These are phyloP conservation scores for Borealophlyctis nickersoniae DNA, from an alignment of 192 early-diverging fungal species.

Conservation along the genomic window DNA sequence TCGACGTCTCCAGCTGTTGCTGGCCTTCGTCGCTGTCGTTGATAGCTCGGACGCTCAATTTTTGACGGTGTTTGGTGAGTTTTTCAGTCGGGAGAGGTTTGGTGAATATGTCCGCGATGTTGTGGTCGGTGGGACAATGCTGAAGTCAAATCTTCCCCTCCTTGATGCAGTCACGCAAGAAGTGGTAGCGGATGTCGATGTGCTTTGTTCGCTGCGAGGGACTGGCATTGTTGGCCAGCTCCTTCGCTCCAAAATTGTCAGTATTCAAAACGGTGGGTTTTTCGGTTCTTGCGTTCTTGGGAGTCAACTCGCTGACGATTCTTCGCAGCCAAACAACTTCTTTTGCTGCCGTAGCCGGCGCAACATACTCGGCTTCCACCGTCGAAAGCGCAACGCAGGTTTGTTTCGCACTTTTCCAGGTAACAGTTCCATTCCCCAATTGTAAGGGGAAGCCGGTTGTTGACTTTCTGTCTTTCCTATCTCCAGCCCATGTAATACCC, in stretches of 20 bases:
- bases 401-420: constrained; percentile 20
- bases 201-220: constrained; percentile 36
- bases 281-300: too few relatives aligned
- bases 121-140: constrained; percentile 17
- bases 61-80: too few relatives aligned
- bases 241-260: constrained; percentile 16
- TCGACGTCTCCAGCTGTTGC: too few relatives aligned
- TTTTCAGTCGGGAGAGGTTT: constrained; percentile 30
- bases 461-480: constrained; percentile 25
- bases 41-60: too few relatives aligned
- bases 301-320: too few relatives aligned
- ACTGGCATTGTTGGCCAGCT: constrained; percentile 19
- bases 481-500: constrained; percentile 38
- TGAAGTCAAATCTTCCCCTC: constrained; percentile 12
- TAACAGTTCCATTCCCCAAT: constrained; percentile 11
- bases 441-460: constrained; percentile 34
- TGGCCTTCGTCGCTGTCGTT: too few relatives aligned
- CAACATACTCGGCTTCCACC: constrained; percentile 27
- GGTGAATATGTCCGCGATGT: constrained; percentile 34
- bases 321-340: constrained; percentile 14
- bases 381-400: constrained; percentile 19
- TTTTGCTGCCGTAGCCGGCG: constrained; percentile 9
- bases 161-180: constrained; percentile 30
- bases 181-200: constrained; percentile 32
- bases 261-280: too few relatives aligned